Evolutionary conservation across 2,329 filamentous ascomycete species (phyloP), one percentile per base, ranked within the genome.

Genomic region (Cytospora leucostoma): DNA sequence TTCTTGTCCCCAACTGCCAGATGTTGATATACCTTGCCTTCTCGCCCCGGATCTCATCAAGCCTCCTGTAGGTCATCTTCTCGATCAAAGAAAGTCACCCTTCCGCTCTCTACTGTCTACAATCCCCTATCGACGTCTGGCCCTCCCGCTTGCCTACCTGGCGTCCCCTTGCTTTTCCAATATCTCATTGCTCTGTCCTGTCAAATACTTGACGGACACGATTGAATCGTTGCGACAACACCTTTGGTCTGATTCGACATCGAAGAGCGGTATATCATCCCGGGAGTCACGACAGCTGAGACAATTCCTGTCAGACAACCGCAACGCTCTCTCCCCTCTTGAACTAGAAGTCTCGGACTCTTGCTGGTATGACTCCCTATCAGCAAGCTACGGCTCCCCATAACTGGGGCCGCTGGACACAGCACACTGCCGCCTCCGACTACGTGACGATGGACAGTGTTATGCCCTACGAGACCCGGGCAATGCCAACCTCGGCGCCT

Each of bases 351-450:
- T 40, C 38, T 40, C 38, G 38, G 38, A 40, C 27, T 40, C 38
- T 40, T 44, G 40, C 17, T 44, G 40, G 40, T 44, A 44, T 71
- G 64, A 76, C 86, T 81, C 80, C 80, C 68, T 77, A 83, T 69
- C 74, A 78, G 71, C 78, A 81, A 70, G 72, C 78, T 61, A 73
- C 79, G 65, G 75, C 75, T 54, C 70, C 76, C 67, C 75, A 79
- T 59, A 76, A 74, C 74, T 88, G 85, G 85, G 80, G 77, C 69
- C 82, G 82, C 68, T 86, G 83, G 81, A 74, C 80, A 64, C 82
- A 84, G 50, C 78, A 83, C 52, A 75, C 75, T 51, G 67, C 70
- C 8, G 68, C 66, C 54, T 47, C 70, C 32, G 80, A 82, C 44
- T 84, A 82, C 68, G 66, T 71, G 64, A 77, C 83, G 72, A 80